Evolutionary conservation across 768 basidiomycete species (phyloP).

Genomic region (Chalciporus piperatus): DNA sequence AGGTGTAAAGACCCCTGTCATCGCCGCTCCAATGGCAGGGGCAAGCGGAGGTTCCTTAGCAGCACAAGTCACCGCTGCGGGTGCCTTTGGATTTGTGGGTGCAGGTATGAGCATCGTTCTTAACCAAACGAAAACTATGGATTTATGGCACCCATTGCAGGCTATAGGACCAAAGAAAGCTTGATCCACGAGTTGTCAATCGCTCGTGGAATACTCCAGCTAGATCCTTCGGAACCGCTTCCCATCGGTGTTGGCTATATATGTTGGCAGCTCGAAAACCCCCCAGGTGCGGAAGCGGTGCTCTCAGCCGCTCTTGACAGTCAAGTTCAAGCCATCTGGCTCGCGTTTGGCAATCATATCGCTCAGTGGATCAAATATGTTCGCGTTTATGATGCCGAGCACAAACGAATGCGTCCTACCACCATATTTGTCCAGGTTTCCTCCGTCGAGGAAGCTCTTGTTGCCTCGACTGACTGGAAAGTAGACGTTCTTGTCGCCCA

Average conservation of each 20-base stretch:
- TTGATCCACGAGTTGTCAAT: constrained; percentile 51
- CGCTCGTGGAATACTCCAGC: constrained; percentile 45
- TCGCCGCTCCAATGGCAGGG: constrained; percentile 69
- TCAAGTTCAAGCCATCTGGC: constrained; percentile 66
- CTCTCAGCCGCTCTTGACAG: constrained; percentile 52
- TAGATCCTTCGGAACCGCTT: constrained; percentile 32
- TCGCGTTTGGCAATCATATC: constrained; percentile 64
- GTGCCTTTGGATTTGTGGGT: constrained; percentile 76
- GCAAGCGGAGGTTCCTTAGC: constrained; percentile 62
- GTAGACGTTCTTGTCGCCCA: constrained; percentile 76
- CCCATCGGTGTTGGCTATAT: constrained; percentile 77
- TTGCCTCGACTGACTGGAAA: constrained; percentile 64
- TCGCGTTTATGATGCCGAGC: constrained; percentile 49
- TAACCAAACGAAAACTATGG: background rate
- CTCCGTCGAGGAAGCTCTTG: constrained; percentile 54
- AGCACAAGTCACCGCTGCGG: constrained; percentile 59
- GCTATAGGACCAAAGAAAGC: constrained; percentile 43
- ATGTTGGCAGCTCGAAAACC: constrained; percentile 64
- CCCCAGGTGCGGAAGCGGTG: constrained; percentile 37
- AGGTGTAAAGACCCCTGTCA: constrained; percentile 60
- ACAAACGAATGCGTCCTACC: constrained; percentile 41
- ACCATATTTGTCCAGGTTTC: constrained; percentile 65
- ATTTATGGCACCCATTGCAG: constrained; percentile 30
- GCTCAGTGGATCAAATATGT: constrained; percentile 59
- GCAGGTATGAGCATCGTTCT: constrained; percentile 40